A percentile compares a stretch with the other conserved stretches of the same genome.
phyloP scores from a whole-genome alignment of 1,284 basidiomycete species.

The Grifola frondosa region DNA sequence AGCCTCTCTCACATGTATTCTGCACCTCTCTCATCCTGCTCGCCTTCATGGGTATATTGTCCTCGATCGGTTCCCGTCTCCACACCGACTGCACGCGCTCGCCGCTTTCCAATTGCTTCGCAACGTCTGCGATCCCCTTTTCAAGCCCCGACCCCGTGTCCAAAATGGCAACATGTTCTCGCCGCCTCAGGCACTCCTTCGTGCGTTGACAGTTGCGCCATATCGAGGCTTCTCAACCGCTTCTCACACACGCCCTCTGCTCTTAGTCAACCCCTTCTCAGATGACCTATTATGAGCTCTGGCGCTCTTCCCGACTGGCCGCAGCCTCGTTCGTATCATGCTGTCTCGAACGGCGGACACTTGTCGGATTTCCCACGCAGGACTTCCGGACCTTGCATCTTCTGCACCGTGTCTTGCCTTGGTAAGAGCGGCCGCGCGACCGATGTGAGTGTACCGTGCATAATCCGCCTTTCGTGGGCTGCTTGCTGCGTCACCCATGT shows the following conservation, averaged over 20 bases:
- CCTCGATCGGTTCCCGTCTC: no score
- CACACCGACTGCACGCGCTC: no score
- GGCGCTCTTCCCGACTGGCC: conserved; percentile 9
- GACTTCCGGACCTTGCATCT: conserved; percentile 4
- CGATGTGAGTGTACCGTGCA: no score
- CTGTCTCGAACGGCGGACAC: conserved; percentile 10
- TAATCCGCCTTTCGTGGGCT: no score
- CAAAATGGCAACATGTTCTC: conserved; percentile 11
- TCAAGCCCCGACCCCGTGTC: conserved; percentile 13
- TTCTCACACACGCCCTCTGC: conserved; percentile 9
- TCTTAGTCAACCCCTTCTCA: conserved; percentile 9
- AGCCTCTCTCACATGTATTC: conserved; percentile 9
- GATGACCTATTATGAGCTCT: conserved; percentile 14
- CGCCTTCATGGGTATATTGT: no score
- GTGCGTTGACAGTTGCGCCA: conserved; percentile 8
- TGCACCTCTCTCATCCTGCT: conserved; percentile 4
- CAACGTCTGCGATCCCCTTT: conserved; percentile 10
- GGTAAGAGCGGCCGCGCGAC: conserved; percentile 5
- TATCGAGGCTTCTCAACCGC: no score
- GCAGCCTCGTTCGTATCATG: background rate
- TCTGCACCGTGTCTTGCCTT: conserved; percentile 12
- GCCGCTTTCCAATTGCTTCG: no score
- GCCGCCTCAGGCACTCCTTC: conserved; percentile 13
- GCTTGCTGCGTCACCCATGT: no score
- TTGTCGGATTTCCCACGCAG: conserved; percentile 24